Percentiles rank a stretch among this genome's conserved stretches.
Conservation (phyloP, 2,329 filamentous ascomycete species). For the Aspergillus thermomutatus region DNA sequence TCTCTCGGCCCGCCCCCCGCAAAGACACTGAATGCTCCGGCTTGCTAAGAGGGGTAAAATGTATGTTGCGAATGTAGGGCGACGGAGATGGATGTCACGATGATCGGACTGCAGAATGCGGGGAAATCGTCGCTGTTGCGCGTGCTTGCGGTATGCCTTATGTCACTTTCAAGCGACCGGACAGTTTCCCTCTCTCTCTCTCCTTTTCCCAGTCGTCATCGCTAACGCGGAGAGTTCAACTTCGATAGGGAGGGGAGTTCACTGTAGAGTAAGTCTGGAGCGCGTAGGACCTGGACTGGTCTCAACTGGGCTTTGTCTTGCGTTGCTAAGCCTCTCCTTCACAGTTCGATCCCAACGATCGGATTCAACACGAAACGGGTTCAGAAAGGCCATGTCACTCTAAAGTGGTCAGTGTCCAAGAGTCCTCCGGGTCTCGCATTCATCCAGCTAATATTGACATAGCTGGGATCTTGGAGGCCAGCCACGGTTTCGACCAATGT, state of each 20-base stretch:
- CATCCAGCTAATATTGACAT: conserved; percentile 18
- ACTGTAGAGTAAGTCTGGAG: conserved; percentile 81
- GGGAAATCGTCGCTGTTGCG: conserved; percentile 94
- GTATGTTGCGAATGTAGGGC: conserved; percentile 60
- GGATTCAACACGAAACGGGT: conserved; percentile 99
- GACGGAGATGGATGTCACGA: conserved; percentile 99
- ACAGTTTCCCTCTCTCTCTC: conserved; percentile 10
- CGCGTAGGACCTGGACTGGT: conserved; percentile 7
- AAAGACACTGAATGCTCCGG: conserved; percentile 19
- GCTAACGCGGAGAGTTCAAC: conserved; percentile 14
- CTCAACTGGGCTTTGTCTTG: background rate
- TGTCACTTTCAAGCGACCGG: background rate
- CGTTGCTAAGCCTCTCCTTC: conserved; percentile 20
- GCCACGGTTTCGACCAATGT: conserved; percentile 96
- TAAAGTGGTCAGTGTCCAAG: conserved; percentile 70
- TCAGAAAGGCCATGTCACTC: conserved; percentile 94
- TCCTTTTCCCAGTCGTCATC: conserved; percentile 8
- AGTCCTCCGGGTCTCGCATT: background rate
- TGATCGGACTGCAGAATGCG: conserved; percentile 97
- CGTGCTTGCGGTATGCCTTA: conserved; percentile 79
- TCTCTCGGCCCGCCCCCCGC: conserved; percentile 34
- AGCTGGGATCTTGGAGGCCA: conserved; percentile 97
- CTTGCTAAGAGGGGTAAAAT: conserved; percentile 17
- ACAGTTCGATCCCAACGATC: conserved; percentile 94
- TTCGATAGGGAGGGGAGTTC: conserved; percentile 85